Evolutionary conservation across 805 yeast species (phyloP).

Genomic region (Nakazawaea peltata): DNA sequence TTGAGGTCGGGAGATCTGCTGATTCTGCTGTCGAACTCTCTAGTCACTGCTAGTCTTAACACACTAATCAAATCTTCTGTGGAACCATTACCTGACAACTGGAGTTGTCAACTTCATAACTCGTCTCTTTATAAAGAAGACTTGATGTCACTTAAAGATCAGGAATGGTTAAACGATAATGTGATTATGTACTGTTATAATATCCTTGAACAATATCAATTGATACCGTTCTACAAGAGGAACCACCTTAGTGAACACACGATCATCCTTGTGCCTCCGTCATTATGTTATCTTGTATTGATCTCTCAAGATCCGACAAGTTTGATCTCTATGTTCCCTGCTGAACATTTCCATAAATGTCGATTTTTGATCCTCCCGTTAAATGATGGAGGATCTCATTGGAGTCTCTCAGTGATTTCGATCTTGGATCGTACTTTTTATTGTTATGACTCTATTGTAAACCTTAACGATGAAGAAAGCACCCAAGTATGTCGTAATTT

Average conservation of each 20-base stretch:
- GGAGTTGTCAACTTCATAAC: constrained; percentile 46
- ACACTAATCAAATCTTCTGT: too few species aligned
- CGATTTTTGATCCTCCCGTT: constrained; percentile 56
- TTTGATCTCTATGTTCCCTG: constrained; percentile 18
- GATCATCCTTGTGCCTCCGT: constrained; percentile 43
- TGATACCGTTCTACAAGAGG: constrained; percentile 14
- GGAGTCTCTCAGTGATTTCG: constrained; percentile 58
- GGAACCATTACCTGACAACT: too few species aligned
- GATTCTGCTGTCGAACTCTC: too few species aligned
- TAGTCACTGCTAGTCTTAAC: too few species aligned
- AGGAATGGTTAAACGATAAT: constrained; percentile 71
- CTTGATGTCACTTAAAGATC: constrained; percentile 46
- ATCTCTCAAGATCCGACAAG: not conserved
- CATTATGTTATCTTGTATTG: constrained; percentile 54
- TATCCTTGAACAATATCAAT: constrained; percentile 14
- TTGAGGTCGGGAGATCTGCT: not conserved
- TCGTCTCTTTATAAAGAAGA: constrained; percentile 54
- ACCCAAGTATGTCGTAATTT: constrained; percentile 1
- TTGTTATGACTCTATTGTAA: constrained; percentile 53
- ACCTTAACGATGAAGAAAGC: constrained; percentile 29
- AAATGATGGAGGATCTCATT: constrained; percentile 70
- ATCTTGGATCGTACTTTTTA: constrained; percentile 37
- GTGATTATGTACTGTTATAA: constrained; percentile 59
- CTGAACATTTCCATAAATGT: constrained; percentile 19
- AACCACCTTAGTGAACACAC: constrained; percentile 18